Conservation (phyloP, 345 rosid species). For the Odontarrhena argentea region DNA sequence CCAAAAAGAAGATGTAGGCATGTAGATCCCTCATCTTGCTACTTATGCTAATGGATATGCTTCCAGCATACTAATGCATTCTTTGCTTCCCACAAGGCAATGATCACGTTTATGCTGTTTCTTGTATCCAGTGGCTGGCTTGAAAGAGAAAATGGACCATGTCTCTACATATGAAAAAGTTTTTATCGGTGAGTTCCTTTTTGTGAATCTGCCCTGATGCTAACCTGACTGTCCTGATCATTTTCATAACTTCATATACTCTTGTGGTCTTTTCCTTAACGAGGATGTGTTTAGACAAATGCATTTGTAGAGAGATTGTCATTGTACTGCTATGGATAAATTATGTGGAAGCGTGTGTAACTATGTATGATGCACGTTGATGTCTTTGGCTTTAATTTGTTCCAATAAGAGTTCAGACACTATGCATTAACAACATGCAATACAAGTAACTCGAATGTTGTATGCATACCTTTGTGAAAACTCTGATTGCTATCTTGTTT, state of each 20-base stretch:
- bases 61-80: constrained; percentile 13
- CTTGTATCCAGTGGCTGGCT: constrained; percentile 55
- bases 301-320: not conserved
- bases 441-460: constrained; percentile 4
- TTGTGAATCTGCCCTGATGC: constrained; percentile 18
- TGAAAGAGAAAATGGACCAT: constrained; percentile 67
- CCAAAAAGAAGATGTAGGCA: constrained; percentile 82
- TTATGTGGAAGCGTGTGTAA: constrained; percentile 1
- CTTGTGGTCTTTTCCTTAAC: constrained; percentile 5
- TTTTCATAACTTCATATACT: not conserved
- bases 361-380: not conserved
- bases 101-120: constrained; percentile 28
- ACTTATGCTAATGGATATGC: constrained; percentile 17
- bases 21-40: constrained; percentile 44
- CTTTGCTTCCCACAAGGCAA: constrained; percentile 8
- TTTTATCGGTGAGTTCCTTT: constrained; percentile 54
- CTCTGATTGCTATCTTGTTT: constrained; percentile 21
- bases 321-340: constrained; percentile 5
- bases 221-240: constrained; percentile 4
- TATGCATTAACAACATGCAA: not conserved
- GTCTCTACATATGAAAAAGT: constrained; percentile 55
- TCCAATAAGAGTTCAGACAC: not conserved
- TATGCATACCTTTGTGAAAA: constrained; percentile 12
- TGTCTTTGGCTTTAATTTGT: constrained; percentile 10
- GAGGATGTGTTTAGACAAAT: not conserved